Evolutionary conservation across 1,284 basidiomycete species (phyloP).

Genomic region (Ustilago nuda): DNA sequence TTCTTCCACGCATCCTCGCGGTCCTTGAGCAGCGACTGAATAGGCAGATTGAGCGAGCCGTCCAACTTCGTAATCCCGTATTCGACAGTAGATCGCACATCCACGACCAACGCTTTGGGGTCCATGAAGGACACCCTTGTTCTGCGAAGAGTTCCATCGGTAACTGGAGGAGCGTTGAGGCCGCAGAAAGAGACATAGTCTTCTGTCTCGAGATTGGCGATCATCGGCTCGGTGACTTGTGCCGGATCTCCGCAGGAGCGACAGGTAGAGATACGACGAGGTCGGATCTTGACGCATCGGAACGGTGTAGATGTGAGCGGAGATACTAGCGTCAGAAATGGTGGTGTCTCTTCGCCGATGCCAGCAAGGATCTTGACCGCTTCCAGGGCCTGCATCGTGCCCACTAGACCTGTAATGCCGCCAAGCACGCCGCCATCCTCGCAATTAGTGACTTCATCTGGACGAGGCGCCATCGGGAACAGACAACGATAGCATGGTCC

Average conservation of each 20-base stretch:
- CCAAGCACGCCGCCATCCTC: slow-evolving; percentile 93
- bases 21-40: slow-evolving; percentile 75
- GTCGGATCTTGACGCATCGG: slow-evolving; percentile 82
- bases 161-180: slow-evolving; percentile 6
- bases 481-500: slow-evolving; percentile 96
- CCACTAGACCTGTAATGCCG: slow-evolving; percentile 88
- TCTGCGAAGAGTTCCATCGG: slow-evolving; percentile 70
- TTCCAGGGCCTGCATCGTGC: slow-evolving; percentile 89
- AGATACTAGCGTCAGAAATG: slow-evolving; percentile 79
- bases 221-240: slow-evolving; percentile 33
- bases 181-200: slow-evolving; percentile 66
- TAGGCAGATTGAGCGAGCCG: slow-evolving; percentile 78
- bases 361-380: slow-evolving; percentile 76
- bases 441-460: slow-evolving; percentile 74
- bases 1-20: slow-evolving; percentile 72
- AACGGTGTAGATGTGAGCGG: slow-evolving; percentile 80
- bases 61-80: slow-evolving; percentile 87
- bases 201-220: slow-evolving; percentile 53
- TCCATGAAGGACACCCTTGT: slow-evolving; percentile 74
- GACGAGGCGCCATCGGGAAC: slow-evolving; percentile 75
- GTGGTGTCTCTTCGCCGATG: slow-evolving; percentile 68
- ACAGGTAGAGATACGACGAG: slow-evolving; percentile 53
- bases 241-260: slow-evolving; percentile 59
- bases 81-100: slow-evolving; percentile 84
- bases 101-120: slow-evolving; percentile 74